Evolutionary conservation across 169 alveolate genomes (phyloP).

Genomic region (Eimeria acervulina): DNA sequence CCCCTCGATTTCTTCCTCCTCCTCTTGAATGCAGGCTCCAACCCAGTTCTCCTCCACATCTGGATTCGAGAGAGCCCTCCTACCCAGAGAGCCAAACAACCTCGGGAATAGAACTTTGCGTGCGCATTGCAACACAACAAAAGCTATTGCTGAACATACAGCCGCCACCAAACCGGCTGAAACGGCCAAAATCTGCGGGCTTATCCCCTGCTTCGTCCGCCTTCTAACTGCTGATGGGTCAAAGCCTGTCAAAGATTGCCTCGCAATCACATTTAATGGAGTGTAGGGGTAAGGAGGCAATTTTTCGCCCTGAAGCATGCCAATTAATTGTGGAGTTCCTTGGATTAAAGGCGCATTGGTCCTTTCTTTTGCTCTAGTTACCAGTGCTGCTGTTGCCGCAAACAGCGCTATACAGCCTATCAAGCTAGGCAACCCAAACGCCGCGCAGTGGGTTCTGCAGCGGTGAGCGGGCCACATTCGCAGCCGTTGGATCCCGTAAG

Average conservation of each 20-base stretch:
- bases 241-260: background rate
- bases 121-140: background rate
- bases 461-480: background rate
- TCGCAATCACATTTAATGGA: background rate
- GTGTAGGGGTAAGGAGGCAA: background rate
- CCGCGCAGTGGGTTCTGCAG: background rate
- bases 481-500: background rate
- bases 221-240: background rate
- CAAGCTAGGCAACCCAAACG: background rate
- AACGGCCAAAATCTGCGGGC: background rate
- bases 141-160: background rate
- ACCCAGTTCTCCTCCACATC: background rate
- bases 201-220: background rate
- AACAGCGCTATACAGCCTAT: background rate
- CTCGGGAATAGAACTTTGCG: background rate
- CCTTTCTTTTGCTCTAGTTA: background rate
- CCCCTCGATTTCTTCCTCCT: background rate
- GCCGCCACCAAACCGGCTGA: background rate
- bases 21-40: background rate
- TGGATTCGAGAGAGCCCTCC: background rate
- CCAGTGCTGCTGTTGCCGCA: constrained; percentile 38
- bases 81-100: background rate
- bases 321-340: background rate
- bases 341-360: background rate
- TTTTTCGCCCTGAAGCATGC: background rate